Evolutionary conservation across 192 early-diverging fungal genomes (phyloP).

Genomic region (Diversispora eburnea): DNA sequence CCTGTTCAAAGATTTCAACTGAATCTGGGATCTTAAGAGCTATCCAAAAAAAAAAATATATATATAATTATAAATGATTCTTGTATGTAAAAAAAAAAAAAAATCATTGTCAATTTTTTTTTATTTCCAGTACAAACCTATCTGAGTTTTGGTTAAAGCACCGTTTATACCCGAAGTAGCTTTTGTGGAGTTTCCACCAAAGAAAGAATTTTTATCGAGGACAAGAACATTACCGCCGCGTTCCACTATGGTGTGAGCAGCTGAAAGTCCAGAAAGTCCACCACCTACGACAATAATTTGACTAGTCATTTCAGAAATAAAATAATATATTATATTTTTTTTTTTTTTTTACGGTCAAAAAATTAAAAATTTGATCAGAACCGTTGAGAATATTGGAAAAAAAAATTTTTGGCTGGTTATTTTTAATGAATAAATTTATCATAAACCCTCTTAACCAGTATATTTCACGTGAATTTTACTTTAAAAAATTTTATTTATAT

Average conservation of each 20-base stretch:
- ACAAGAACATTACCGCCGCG: slow-evolving; percentile 69
- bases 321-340: neutral
- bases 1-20: slow-evolving; percentile 78
- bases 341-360: neutral
- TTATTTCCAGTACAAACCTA: slow-evolving; percentile 33
- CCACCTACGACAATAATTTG: slow-evolving; percentile 84
- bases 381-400: too few species aligned
- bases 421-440: too few species aligned
- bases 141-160: slow-evolving; percentile 83
- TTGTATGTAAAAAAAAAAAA: neutral
- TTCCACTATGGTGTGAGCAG: slow-evolving; percentile 82
- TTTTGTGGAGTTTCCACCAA: slow-evolving; percentile 97
- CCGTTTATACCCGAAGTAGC: slow-evolving; percentile 98
- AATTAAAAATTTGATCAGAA: neutral
- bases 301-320: neutral
- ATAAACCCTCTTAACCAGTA: too few species aligned
- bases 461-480: too few species aligned
- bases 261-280: slow-evolving; percentile 84
- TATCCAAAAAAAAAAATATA: slow-evolving; percentile 13
- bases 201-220: slow-evolving; percentile 72
- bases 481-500: too few species aligned
- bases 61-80: neutral
- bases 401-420: too few species aligned
- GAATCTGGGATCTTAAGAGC: slow-evolving; percentile 71
- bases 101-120: neutral